Base-by-base conservation (phyloP, 805 yeast genomes). In the Yamadazyma philogaea region DNA sequence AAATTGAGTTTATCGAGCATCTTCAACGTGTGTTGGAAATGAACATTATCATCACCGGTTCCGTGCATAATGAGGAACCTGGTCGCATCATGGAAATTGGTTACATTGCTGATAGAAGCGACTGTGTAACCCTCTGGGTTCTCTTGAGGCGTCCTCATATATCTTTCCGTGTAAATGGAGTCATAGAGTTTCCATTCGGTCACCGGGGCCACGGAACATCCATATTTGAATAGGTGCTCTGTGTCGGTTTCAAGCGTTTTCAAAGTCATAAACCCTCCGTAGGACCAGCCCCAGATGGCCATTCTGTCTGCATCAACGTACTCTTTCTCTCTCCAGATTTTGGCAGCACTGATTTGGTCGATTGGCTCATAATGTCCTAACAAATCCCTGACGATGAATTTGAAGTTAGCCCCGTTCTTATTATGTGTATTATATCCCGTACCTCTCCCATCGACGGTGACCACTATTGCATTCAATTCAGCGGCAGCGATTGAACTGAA, bases 221-320 rank as follows among this genome's bases (percentile, higher is more conserved):
- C 98, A 60, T 81, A 93, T 44, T 78, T 78, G 73, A 93, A 90
- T 12, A 81, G 78, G 28, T 78, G 66, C 4, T 68, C 72, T 14
- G 88, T 87, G 62, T 93, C 98, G 17, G 73, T 72, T 63, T 93
- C 98, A 36, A 93, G 67, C 0, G 95, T 84, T 64, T 90, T 93
- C 53, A 93, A 74, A 0, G 99, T 89, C 74, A 88, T 76, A 59
- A 79, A 93, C 0, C 98, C 99, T 37, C 99, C 99, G 59, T 91
- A 93, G 17, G 96, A 86, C 99, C 99, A 93, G 7, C 99, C 99
- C 91, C 97, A 93, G 42, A 91, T 78, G 0, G 96, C 95, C 10
- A 87, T 81, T 46, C 78, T 75, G 3, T 74, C 66, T 3, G 52
- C 51, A 55, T 84, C 83, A 32, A 93, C 84, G 55, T 83, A 91